phyloP scores from a whole-genome alignment of 2,329 filamentous ascomycete species.

The Aspergillus alliaceus region DNA sequence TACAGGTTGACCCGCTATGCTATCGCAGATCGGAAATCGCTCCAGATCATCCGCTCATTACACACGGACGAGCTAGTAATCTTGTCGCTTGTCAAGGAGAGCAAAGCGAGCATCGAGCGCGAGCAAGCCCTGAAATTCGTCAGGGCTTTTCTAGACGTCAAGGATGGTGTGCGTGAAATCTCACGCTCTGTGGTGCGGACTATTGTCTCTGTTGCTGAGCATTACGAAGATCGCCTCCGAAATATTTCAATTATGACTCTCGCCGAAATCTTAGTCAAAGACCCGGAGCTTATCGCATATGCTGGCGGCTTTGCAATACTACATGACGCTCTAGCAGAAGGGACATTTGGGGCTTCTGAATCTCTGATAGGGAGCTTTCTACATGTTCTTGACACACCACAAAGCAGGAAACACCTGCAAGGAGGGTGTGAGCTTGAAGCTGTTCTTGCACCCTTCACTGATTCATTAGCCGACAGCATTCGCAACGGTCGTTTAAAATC shows the following conservation, averaged over 20 bases:
- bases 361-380: conserved; percentile 85
- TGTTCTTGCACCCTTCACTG: conserved; percentile 89
- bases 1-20: conserved; percentile 93
- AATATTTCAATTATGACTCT: conserved; percentile 92
- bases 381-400: conserved; percentile 82
- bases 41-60: conserved; percentile 81
- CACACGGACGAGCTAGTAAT: conserved; percentile 94
- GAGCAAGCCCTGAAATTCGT: conserved; percentile 98
- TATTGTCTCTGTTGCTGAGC: conserved; percentile 85
- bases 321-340: conserved; percentile 89
- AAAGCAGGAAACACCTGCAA: conserved; percentile 76
- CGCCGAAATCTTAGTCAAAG: conserved; percentile 84
- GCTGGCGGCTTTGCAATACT: conserved; percentile 82
- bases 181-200: conserved; percentile 85
- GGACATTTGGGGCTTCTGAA: conserved; percentile 88
- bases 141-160: conserved; percentile 90
- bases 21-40: conserved; percentile 85
- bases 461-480: conserved; percentile 61
- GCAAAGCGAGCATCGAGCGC: conserved; percentile 93
- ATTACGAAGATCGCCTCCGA: conserved; percentile 78
- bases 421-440: conserved; percentile 88
- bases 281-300: conserved; percentile 76
- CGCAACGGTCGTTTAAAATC: conserved; percentile 72
- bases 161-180: conserved; percentile 84
- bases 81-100: conserved; percentile 88